These are phyloP conservation scores for Aspergillus diversus DNA, from an alignment of 495 filamentous ascomycete species.

Conservation along the genomic window DNA sequence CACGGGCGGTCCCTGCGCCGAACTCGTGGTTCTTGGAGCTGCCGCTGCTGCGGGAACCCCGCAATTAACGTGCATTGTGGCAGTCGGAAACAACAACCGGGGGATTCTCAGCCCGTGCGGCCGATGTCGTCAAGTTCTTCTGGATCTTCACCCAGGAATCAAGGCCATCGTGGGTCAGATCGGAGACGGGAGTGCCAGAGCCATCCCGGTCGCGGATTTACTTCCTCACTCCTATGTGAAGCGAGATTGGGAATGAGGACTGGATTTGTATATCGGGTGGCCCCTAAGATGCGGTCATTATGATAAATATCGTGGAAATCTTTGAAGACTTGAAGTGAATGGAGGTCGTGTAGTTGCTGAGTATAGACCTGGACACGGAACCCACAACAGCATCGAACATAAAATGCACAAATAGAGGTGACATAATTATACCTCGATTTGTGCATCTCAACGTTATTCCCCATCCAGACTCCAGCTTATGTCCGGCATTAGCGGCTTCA, in stretches of 20 bases:
- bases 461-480: no score
- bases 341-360: no score
- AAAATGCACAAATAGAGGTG: no score
- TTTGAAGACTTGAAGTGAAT: no score
- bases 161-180: slow-evolving; percentile 26
- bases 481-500: no score
- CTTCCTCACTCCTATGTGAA: slow-evolving; percentile 9
- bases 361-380: no score
- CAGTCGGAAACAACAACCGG: slow-evolving; percentile 29
- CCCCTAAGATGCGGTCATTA: no score
- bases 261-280: no score
- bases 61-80: slow-evolving; percentile 27
- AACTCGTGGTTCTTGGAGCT: slow-evolving; percentile 33
- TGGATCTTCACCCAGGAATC: slow-evolving; percentile 33
- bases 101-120: slow-evolving; percentile 36
- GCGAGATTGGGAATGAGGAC: neutral
- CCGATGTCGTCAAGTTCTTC: slow-evolving; percentile 34
- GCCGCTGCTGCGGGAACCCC: slow-evolving; percentile 29
- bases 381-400: no score
- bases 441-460: no score
- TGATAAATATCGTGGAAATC: no score
- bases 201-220: slow-evolving; percentile 5
- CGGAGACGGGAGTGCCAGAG: slow-evolving; percentile 23
- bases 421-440: no score
- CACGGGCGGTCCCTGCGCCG: slow-evolving; percentile 36